Evolutionary conservation across 1,139 yeast species (phyloP), one percentile per base, ranked within the genome.

Genomic region (Scheffersomyces insectosa): DNA sequence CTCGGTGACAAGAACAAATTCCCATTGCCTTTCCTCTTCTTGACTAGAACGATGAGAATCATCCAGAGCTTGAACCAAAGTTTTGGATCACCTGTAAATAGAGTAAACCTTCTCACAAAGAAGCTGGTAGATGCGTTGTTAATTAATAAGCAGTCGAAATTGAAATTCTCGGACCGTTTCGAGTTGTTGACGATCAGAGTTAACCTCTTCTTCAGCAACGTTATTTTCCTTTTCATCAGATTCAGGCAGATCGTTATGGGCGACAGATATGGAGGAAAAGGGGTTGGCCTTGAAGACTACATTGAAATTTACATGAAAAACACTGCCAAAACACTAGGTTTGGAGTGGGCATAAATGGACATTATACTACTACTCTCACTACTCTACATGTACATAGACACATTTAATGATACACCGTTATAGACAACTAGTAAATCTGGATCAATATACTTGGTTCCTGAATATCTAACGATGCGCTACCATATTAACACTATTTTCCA

Each of bases 11-110:
- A 83, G 12, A 77, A 78, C 41, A 79, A 77, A 58, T 81, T 87
- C 57, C 95, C 95, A 1, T 63, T 81, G 45, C 84, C 82, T 43
- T 62, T 87, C 41, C 70, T 84, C 28, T 85, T 87, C 53, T 63
- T 87, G 11, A 81, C 87, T 40, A 68, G 93, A 54, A 75, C 88
- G 9, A 83, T 84, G 85, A 68, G 91, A 45, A 85, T 86, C 70
- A 76, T 87, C 42, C 93, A 85, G 59, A 83, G 82, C 32, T 63
- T 84, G 52, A 87, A 87, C 58, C 80, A 79, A 50, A 68, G 67
- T 42, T 79, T 80, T 59, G 89, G 86, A 3, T 80, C 88, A 15
- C 93, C 93, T 0, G 85, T 85, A 13, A 87, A 87, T 57, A 69
- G 95, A 43, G 66, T 87, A 51, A 82, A 82, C 47, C 58, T 83